Base-by-base conservation (phyloP, 164 flowering plant genomes). In the Akebia trifoliata region DNA sequence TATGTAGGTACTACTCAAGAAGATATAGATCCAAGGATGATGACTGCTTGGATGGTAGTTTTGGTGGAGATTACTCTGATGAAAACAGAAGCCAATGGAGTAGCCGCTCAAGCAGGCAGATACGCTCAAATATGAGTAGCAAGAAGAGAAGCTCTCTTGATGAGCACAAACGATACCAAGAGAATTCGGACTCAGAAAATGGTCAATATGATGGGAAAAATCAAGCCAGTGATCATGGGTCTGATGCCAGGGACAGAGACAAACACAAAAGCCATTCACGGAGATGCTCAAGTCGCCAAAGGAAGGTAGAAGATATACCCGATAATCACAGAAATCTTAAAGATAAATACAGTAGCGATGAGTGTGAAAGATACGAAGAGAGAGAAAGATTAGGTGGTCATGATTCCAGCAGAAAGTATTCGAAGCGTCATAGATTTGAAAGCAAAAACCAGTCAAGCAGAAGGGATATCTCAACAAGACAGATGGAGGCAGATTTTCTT, bases 21-120 rank as follows among this genome's bases (percentile, higher is more conserved):
- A 76, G 78, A 61, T 76, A 81, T 14, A 71, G 62, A 44, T 79
- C 83, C 18, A 73, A 68, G 24, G 81, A 77, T n/a, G 43, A 10
- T 6, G 69, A 70, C 37, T 45, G 28, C 39, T 35, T 44, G 20
- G 58, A 57, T 45, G 50, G 42, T 47, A 54, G 52, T 54, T 68
- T 65, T 37, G 32, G 51, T 42, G 68, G 71, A 60, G 68, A 63
- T n/a, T 40, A 38, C 50, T 35, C 53, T 32, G 49, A 70, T 28
- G 63, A 61, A 50, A 34, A 39, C 50, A 62, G 67, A 37, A 2
- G 5, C 47, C 53, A 21, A 4, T 53, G 45, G 20, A 50, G 57
- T 24, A 42, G 44, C 40, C 45, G 9, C 29, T 53, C 52, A 26
- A 43, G 29, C 17, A 21, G 60, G 51, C 56, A 25, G 9, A 58